Conservation (phyloP, 2,329 filamentous ascomycete species). For the Exophiala aquamarina region DNA sequence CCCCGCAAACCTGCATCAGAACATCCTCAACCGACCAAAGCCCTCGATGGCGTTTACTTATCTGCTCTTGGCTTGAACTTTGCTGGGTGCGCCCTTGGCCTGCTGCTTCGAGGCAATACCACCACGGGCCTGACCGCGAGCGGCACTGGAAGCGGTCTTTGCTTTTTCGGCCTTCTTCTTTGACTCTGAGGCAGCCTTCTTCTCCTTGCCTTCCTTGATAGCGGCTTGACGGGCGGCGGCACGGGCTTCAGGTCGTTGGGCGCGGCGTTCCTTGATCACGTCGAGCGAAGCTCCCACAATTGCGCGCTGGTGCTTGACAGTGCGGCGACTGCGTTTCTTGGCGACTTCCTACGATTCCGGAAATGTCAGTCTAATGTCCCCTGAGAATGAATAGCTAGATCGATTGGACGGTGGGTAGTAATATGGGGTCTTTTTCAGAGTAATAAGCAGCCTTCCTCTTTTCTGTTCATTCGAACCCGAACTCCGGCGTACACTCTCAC, state of each 20-base stretch:
- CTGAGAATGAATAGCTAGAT: not conserved
- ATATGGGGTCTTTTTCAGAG: too few relatives aligned
- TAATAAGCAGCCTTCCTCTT: not conserved
- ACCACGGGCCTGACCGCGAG: constrained; percentile 70
- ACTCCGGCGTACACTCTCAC: not conserved
- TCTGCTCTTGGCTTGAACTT: constrained; percentile 73
- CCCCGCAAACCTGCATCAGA: too few relatives aligned
- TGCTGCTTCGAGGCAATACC: constrained; percentile 96
- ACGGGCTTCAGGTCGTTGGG: constrained; percentile 92
- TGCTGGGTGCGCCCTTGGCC: constrained; percentile 82
- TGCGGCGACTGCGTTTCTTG: constrained; percentile 98
- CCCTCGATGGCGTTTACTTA: too few relatives aligned
- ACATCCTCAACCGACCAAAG: too few relatives aligned
- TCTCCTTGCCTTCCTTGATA: constrained; percentile 98
- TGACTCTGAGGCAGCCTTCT: constrained; percentile 83
- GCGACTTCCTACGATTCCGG: constrained; percentile 77
- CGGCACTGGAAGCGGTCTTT: constrained; percentile 73
- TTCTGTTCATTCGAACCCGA: constrained; percentile 6
- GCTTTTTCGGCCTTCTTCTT: constrained; percentile 99
- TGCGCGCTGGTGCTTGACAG: constrained; percentile 97
- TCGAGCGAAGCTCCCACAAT: constrained; percentile 99
- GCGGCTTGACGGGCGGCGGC: constrained; percentile 83
- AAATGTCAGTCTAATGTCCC: not conserved
- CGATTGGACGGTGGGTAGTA: too few relatives aligned
- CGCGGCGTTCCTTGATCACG: constrained; percentile 98